Evolutionary conservation across 331 rosid species (phyloP).

Genomic region (Malus hybrid): DNA sequence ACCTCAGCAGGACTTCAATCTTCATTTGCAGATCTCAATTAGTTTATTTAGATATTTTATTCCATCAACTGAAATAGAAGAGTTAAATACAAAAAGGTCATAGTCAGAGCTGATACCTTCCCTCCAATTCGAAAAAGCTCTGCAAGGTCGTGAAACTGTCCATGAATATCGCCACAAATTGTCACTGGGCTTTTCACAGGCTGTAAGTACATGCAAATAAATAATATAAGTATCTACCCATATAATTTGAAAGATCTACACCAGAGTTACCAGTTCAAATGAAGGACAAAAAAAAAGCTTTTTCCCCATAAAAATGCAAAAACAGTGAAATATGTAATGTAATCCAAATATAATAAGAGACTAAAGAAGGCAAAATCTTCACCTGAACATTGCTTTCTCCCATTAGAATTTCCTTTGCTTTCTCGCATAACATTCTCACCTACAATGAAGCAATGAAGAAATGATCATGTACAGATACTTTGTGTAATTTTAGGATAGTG

Average conservation of each 20-base stretch:
- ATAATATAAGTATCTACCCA: conserved; percentile 23
- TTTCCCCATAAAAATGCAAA: background rate
- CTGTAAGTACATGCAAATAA: conserved; percentile 37
- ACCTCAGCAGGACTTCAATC: conserved; percentile 39
- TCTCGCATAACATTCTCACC: conserved; percentile 85
- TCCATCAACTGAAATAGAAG: conserved; percentile 38
- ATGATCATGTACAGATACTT: conserved; percentile 6
- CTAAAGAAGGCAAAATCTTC: conserved; percentile 13
- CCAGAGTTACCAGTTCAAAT: too few relatives aligned
- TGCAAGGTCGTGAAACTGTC: conserved; percentile 92
- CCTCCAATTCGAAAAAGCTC: conserved; percentile 95
- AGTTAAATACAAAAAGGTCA: conserved; percentile 22
- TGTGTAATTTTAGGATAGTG: background rate
- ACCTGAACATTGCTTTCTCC: conserved; percentile 97
- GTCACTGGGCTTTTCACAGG: conserved; percentile 97
- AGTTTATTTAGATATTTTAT: conserved; percentile 29
- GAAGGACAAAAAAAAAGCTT: background rate
- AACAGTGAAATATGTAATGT: background rate
- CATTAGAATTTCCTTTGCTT: conserved; percentile 88
- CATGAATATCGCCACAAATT: conserved; percentile 92
- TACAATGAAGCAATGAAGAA: conserved; percentile 30
- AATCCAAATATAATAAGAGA: background rate
- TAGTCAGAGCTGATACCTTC: conserved; percentile 54
- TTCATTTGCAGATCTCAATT: conserved; percentile 37
- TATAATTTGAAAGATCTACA: background rate